Conservation (phyloP, 2,329 filamentous ascomycete genomes). For the Aspergillus thermomutatus region DNA sequence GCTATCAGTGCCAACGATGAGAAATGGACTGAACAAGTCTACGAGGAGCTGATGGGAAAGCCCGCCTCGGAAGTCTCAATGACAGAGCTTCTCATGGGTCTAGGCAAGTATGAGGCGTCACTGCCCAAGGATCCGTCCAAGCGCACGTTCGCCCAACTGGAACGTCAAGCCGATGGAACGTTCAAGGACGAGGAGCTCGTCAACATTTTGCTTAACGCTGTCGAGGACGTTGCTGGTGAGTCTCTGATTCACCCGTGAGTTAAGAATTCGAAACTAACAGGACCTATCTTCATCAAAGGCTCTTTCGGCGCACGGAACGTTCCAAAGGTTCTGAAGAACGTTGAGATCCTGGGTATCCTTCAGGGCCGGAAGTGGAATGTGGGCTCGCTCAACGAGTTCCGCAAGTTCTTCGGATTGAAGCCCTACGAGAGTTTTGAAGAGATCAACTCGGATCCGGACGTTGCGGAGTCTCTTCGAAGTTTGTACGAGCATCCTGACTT, state of each 20-base stretch:
- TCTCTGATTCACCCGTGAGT: not conserved
- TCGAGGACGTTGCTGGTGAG: constrained; percentile 61
- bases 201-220: constrained; percentile 62
- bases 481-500: constrained; percentile 71
- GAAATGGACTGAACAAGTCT: constrained; percentile 72
- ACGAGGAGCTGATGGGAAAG: constrained; percentile 60
- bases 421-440: constrained; percentile 75
- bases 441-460: constrained; percentile 72
- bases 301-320: constrained; percentile 72
- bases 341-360: constrained; percentile 78
- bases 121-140: constrained; percentile 65
- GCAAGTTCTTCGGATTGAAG: constrained; percentile 75
- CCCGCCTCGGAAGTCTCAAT: constrained; percentile 55
- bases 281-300: constrained; percentile 31
- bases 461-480: constrained; percentile 62
- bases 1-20: constrained; percentile 73
- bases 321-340: constrained; percentile 67
- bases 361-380: constrained; percentile 75
- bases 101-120: constrained; percentile 60
- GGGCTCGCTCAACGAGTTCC: constrained; percentile 78
- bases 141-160: constrained; percentile 64
- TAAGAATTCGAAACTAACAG: not conserved
- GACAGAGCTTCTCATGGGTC: constrained; percentile 59
- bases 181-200: constrained; percentile 75
- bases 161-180: constrained; percentile 63